Evolutionary conservation across 2,329 filamentous ascomycete genomes (phyloP).

Genomic region (Scedosporium apiospermum): DNA sequence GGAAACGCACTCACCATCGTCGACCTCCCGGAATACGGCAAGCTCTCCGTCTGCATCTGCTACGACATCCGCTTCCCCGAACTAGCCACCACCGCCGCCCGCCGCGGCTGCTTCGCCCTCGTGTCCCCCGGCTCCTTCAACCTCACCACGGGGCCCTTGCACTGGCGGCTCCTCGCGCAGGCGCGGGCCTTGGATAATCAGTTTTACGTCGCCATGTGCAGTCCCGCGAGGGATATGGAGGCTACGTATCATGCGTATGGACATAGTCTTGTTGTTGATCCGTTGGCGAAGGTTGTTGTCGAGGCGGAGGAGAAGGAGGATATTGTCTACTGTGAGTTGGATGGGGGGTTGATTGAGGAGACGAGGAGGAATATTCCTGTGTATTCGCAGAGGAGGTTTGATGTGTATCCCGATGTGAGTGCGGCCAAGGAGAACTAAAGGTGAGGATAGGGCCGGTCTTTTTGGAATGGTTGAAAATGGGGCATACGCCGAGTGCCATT

Average conservation of each 20-base stretch:
- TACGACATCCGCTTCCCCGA: slow-evolving; percentile 98
- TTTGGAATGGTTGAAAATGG: background rate
- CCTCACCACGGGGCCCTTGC: slow-evolving; percentile 79
- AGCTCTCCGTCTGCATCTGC: slow-evolving; percentile 83
- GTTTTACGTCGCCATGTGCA: slow-evolving; percentile 86
- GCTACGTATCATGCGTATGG: slow-evolving; percentile 86
- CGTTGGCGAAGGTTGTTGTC: slow-evolving; percentile 71
- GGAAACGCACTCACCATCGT: slow-evolving; percentile 81
- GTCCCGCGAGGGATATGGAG: slow-evolving; percentile 69
- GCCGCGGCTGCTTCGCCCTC: slow-evolving; percentile 77
- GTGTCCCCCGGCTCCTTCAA: slow-evolving; percentile 98
- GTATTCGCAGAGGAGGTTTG: slow-evolving; percentile 76
- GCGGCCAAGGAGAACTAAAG: slow-evolving; percentile 35
- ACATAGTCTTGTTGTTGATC: slow-evolving; percentile 81
- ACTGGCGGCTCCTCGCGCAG: slow-evolving; percentile 78
- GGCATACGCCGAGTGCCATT: too few relatives aligned
- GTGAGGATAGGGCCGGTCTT: slow-evolving; percentile 13
- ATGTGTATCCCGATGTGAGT: slow-evolving; percentile 89
- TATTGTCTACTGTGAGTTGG: slow-evolving; percentile 65
- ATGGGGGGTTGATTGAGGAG: slow-evolving; percentile 59
- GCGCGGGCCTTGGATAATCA: slow-evolving; percentile 90
- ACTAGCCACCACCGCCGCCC: slow-evolving; percentile 77
- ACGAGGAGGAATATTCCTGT: slow-evolving; percentile 78
- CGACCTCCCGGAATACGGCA: slow-evolving; percentile 80
- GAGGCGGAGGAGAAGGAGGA: slow-evolving; percentile 73